Conservation (phyloP, 192 early-diverging fungal genomes). For the Coemansia sp. region DNA sequence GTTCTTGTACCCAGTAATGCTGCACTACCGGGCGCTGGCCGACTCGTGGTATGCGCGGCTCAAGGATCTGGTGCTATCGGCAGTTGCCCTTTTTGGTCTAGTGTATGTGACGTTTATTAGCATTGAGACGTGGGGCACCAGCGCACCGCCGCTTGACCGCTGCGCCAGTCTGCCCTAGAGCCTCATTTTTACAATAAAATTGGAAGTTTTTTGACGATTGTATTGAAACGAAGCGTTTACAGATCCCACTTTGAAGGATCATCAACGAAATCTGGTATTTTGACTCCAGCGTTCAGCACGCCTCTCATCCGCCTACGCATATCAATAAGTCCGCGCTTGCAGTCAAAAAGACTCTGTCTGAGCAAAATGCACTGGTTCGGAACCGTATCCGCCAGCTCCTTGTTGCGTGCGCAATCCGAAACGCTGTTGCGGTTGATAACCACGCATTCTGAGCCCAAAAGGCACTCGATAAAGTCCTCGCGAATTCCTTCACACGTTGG, state of each 20-base stretch:
- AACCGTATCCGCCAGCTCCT: conserved; percentile 30
- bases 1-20: conserved; percentile 83
- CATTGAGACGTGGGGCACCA: conserved; percentile 45
- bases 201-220: conserved; percentile 82
- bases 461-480: conserved; percentile 47
- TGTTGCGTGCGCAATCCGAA: conserved; percentile 42
- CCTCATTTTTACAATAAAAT: conserved; percentile 62
- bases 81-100: conserved; percentile 70
- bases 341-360: conserved; percentile 48
- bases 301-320: conserved; percentile 53
- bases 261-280: conserved; percentile 20
- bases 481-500: conserved; percentile 52
- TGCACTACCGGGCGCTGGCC: conserved; percentile 69
- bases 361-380: conserved; percentile 41
- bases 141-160: conserved; percentile 20
- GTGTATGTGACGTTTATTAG: conserved; percentile 74
- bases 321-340: conserved; percentile 52
- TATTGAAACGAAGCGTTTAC: conserved; percentile 48
- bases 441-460: conserved; percentile 51
- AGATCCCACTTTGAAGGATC: conserved; percentile 42
- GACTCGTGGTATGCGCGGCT: conserved; percentile 43
- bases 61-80: conserved; percentile 62
- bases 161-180: background rate
- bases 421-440: conserved; percentile 45
- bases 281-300: conserved; percentile 32